phyloP scores from a whole-genome alignment of 2,329 filamentous ascomycete species.

The Stagonosporopsis cucurbitacearum region DNA sequence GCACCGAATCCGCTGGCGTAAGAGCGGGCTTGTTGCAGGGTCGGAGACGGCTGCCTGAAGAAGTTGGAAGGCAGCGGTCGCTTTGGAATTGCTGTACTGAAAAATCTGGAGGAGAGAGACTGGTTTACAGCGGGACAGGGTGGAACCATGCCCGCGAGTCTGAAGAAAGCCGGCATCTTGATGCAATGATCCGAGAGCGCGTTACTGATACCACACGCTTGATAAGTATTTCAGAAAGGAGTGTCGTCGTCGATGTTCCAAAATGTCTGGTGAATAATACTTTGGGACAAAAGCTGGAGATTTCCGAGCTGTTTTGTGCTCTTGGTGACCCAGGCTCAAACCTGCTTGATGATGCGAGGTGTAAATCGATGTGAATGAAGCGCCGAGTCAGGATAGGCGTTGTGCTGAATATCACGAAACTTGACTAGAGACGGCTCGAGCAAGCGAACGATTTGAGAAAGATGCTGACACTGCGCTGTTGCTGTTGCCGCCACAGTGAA shows the following conservation, averaged over 20 bases:
- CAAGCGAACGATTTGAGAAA: too few species aligned
- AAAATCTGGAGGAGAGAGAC: slow-evolving; percentile 7
- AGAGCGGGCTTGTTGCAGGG: slow-evolving; percentile 9
- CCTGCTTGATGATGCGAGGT: background rate
- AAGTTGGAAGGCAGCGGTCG: slow-evolving; percentile 25
- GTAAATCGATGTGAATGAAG: background rate
- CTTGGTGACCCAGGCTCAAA: background rate
- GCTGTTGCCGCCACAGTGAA: background rate
- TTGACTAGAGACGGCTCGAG: background rate
- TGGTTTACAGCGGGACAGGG: slow-evolving; percentile 4
- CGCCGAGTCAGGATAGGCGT: background rate
- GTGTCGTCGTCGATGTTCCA: background rate
- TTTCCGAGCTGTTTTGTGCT: background rate
- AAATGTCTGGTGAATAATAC: background rate
- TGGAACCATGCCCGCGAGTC: slow-evolving; percentile 21
- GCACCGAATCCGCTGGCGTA: slow-evolving; percentile 12
- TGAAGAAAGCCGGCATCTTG: slow-evolving; percentile 23
- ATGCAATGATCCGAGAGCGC: background rate
- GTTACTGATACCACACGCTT: background rate
- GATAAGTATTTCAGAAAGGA: too few species aligned
- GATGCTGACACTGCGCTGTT: background rate
- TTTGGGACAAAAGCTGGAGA: background rate
- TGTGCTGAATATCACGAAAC: background rate
- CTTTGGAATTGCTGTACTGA: slow-evolving; percentile 14
- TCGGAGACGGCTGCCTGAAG: slow-evolving; percentile 21